Conservation (phyloP, 2,329 filamentous ascomycete genomes). For the Paecilomyces formosus region DNA sequence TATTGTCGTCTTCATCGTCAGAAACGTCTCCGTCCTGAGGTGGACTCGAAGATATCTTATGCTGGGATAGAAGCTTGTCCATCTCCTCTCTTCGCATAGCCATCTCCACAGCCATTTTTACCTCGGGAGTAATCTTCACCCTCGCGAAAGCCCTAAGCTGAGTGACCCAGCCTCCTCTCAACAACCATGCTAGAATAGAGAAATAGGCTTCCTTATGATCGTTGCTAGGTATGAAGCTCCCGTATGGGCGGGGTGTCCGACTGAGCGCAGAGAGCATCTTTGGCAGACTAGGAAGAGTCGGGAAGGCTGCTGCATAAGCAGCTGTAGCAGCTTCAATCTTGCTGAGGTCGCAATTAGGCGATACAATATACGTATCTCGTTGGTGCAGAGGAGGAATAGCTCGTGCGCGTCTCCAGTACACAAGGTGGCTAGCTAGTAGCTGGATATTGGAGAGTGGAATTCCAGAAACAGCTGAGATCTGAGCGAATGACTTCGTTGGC, state of each 20-base stretch:
- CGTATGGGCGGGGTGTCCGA: conserved; percentile 72
- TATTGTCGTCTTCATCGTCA: conserved; percentile 9
- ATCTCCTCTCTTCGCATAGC: conserved; percentile 61
- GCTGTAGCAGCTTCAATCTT: conserved; percentile 61
- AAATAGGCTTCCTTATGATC: conserved; percentile 83
- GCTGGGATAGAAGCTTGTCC: conserved; percentile 27
- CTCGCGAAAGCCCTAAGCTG: conserved; percentile 89
- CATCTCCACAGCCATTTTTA: conserved; percentile 72
- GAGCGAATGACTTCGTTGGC: conserved; percentile 63
- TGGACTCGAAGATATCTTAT: conserved; percentile 18
- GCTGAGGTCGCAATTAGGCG: conserved; percentile 75
- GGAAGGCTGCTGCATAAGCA: conserved; percentile 71
- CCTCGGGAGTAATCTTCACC: conserved; percentile 73
- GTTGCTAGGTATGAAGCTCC: conserved; percentile 75
- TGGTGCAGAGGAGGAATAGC: conserved; percentile 86
- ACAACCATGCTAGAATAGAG: conserved; percentile 85
- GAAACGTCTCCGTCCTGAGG: conserved; percentile 8
- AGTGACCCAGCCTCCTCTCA: conserved; percentile 88
- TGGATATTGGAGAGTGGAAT: conserved; percentile 76
- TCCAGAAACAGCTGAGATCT: conserved; percentile 53
- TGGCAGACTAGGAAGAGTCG: conserved; percentile 71
- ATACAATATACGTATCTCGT: conserved; percentile 84
- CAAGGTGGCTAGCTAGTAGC: conserved; percentile 82
- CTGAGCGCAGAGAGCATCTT: conserved; percentile 84
- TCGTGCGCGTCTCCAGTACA: conserved; percentile 91